Conservation (phyloP, 1,284 basidiomycete species). For the Peniophora sp. region DNA sequence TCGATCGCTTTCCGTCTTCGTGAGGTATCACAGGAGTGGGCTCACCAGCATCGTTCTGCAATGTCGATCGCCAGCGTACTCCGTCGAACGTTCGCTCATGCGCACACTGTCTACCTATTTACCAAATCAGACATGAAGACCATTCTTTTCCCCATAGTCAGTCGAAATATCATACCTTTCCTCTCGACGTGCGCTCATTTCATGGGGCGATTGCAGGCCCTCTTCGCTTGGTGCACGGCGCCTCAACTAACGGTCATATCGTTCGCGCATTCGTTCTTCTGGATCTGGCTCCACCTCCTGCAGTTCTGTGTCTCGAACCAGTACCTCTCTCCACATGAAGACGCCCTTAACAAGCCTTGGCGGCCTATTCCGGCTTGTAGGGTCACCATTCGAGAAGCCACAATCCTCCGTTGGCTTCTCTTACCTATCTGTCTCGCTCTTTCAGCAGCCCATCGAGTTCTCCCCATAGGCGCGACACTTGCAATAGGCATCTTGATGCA, state of each 20-base stretch:
- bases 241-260: slow-evolving; percentile 15
- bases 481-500: slow-evolving; percentile 23
- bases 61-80: background rate
- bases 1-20: too few relatives aligned
- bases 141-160: slow-evolving; percentile 29
- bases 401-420: slow-evolving; percentile 26
- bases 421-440: slow-evolving; percentile 23
- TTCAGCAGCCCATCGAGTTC: slow-evolving; percentile 23
- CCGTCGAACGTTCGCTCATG: background rate
- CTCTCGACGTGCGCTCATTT: background rate
- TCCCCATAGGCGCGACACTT: slow-evolving; percentile 24
- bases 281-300: slow-evolving; percentile 36
- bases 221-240: slow-evolving; percentile 27
- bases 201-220: slow-evolving; percentile 19
- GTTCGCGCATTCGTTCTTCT: slow-evolving; percentile 16
- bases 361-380: background rate
- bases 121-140: slow-evolving; percentile 33
- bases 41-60: too few relatives aligned
- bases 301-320: slow-evolving; percentile 38
- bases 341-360: slow-evolving; percentile 28
- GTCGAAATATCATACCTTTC: background rate
- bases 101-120: slow-evolving; percentile 29
- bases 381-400: slow-evolving; percentile 19
- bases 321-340: slow-evolving; percentile 28
- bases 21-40: too few relatives aligned